Evolutionary conservation across 2,329 filamentous ascomycete species (phyloP), one percentile per base, ranked within the genome.

Genomic region (Phoma herbarum): DNA sequence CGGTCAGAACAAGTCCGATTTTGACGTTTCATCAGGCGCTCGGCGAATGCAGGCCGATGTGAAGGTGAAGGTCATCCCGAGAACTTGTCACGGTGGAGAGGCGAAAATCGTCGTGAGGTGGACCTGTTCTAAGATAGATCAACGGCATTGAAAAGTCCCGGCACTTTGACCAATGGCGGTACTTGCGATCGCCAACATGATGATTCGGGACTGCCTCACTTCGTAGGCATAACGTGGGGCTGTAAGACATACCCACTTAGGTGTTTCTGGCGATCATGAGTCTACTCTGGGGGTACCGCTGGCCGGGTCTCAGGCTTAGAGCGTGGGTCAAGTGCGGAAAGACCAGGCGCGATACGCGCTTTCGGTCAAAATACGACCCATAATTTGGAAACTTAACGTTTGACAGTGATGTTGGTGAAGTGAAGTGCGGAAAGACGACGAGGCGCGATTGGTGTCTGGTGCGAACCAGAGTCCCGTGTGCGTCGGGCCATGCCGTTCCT

Each of bases 141-240:
- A 26, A n/a, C 49, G 55, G 56, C 44, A 59, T 26, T 26, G 50
- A 50, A 28, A 26, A 12, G 18, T 45, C 31, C 49, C 37, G 39
- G 45, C 14, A 23, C 9, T 4, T 20, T 29, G 23, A 18, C 56
- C 45, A 59, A 59, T 50, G 41, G 22, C 26, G 20, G 18, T 14
- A 23, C 39, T 14, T 20, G n/a, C 43, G 10, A 25, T 52, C 28
- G 37, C 9, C 3, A 10, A 28, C 9, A 11, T 18, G 20, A 23
- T 4, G 20, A 25, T n/a, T 22, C 33, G 12, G 26, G 28, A 33
- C n/a, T 43, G 50, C 56, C 45, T 54, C 50, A 54, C 14, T 45
- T 26, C 22, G 56, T 54, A 59, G 45, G 50, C 50, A 59, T 59
- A 54, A 59, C 33, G 50, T 43, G 45, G 45, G 50, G 35, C 45